Evolutionary conservation across 2,329 filamentous ascomycete genomes (phyloP).

Genomic region (Periconia digitata): DNA sequence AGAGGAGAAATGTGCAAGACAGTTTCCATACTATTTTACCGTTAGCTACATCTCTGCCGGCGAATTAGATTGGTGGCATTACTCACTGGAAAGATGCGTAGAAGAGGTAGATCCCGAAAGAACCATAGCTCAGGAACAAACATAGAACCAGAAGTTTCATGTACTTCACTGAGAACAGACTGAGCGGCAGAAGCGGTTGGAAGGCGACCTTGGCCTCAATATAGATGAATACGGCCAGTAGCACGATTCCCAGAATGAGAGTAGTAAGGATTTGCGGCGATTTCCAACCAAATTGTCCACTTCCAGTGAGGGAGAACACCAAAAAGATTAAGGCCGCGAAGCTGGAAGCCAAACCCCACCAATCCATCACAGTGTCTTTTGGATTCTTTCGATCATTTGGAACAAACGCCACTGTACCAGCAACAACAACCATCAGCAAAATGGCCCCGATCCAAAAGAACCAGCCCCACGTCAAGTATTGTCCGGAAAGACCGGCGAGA

Average conservation of each 20-base stretch:
- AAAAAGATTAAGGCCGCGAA: constrained; percentile 63
- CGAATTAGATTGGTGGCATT: too few species aligned
- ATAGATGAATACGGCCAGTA: constrained; percentile 64
- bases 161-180: constrained; percentile 68
- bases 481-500: constrained; percentile 60
- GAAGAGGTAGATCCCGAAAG: constrained; percentile 40
- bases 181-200: constrained; percentile 69
- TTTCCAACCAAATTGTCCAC: constrained; percentile 70
- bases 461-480: constrained; percentile 63
- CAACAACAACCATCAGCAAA: constrained; percentile 38
- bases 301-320: constrained; percentile 74
- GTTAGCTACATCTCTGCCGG: constrained; percentile 1
- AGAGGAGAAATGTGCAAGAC: constrained; percentile 29
- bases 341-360: constrained; percentile 36
- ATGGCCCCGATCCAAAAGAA: constrained; percentile 69
- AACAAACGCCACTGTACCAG: constrained; percentile 28
- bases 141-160: constrained; percentile 52
- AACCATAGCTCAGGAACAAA: constrained; percentile 48
- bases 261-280: constrained; percentile 71
- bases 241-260: constrained; percentile 62
- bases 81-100: constrained; percentile 39
- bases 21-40: constrained; percentile 21
- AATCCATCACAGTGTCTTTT: constrained; percentile 35
- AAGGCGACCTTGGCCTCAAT: constrained; percentile 70
- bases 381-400: constrained; percentile 19